Conservation (phyloP, 2,329 filamentous ascomycete genomes). For the Aaosphaeria pasadenensis region DNA sequence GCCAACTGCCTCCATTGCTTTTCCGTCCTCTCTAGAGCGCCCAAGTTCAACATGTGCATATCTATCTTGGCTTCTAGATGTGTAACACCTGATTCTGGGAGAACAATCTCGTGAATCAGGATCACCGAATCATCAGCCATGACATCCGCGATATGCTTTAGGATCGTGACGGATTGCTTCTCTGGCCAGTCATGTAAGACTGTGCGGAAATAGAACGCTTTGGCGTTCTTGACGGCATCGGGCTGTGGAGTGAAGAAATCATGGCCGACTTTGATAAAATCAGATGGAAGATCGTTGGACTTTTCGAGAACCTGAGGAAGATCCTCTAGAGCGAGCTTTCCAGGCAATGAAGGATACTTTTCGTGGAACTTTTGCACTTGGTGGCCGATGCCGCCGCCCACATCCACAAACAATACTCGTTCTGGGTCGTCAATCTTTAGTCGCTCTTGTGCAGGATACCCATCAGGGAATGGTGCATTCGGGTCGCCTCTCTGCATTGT, state of each 20-base stretch:
- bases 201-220: neutral
- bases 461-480: neutral
- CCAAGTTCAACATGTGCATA: neutral
- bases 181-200: neutral
- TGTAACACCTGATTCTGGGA: neutral
- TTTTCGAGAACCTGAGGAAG: neutral
- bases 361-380: neutral
- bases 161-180: neutral
- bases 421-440: neutral
- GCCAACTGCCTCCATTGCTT: neutral
- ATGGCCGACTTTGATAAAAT: slow-evolving; percentile 12
- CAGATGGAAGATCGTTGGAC: neutral
- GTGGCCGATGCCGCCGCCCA: neutral
- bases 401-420: neutral
- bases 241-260: slow-evolving; percentile 28
- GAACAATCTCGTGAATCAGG: neutral
- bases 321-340: neutral
- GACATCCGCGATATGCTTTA: neutral
- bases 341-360: neutral
- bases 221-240: neutral
- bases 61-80: neutral
- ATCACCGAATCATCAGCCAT: neutral
- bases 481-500: neutral
- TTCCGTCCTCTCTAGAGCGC: neutral
- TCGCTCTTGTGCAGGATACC: neutral